Conservation (phyloP, 192 early-diverging fungal genomes). For the Backusella morwellensis region DNA sequence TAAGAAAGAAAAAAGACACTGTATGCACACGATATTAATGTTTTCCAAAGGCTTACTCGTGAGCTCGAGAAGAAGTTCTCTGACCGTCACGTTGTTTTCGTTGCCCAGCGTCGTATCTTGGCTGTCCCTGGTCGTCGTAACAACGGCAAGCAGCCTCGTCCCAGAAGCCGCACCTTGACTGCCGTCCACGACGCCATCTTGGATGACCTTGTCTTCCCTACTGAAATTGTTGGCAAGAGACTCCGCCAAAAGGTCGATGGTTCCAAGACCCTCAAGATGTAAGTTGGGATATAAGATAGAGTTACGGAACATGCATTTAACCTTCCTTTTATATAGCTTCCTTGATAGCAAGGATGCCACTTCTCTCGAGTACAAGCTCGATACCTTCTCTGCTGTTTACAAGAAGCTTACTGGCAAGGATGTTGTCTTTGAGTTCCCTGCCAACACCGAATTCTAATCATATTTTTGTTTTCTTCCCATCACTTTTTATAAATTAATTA, state of each 20-base stretch:
- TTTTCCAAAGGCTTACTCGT: slow-evolving; percentile 74
- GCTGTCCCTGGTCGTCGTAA: slow-evolving; percentile 91
- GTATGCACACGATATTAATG: neutral
- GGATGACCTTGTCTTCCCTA: slow-evolving; percentile 98
- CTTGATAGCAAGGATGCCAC: slow-evolving; percentile 98
- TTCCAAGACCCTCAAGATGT: slow-evolving; percentile 89
- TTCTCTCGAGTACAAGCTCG: slow-evolving; percentile 97
- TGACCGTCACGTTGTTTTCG: slow-evolving; percentile 96
- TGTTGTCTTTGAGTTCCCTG: slow-evolving; percentile 96
- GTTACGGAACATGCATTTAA: neutral
- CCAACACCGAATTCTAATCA: slow-evolving; percentile 30
- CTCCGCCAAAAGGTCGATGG: slow-evolving; percentile 97
- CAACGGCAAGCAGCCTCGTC: slow-evolving; percentile 81
- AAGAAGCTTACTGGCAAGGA: slow-evolving; percentile 97
- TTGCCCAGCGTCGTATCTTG: slow-evolving; percentile 82
- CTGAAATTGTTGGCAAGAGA: slow-evolving; percentile 99
- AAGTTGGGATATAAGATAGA: neutral
- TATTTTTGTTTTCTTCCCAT: neutral
- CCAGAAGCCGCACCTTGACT: slow-evolving; percentile 94
- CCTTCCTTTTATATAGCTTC: slow-evolving; percentile 39
- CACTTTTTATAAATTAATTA: neutral
- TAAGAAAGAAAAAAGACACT: neutral
- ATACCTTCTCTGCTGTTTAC: slow-evolving; percentile 96
- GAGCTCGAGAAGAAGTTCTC: slow-evolving; percentile 99
- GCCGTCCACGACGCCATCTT: slow-evolving; percentile 95